phyloP scores from a whole-genome alignment of 148 eudicot genomes.

The Gaultheria prostrata region DNA sequence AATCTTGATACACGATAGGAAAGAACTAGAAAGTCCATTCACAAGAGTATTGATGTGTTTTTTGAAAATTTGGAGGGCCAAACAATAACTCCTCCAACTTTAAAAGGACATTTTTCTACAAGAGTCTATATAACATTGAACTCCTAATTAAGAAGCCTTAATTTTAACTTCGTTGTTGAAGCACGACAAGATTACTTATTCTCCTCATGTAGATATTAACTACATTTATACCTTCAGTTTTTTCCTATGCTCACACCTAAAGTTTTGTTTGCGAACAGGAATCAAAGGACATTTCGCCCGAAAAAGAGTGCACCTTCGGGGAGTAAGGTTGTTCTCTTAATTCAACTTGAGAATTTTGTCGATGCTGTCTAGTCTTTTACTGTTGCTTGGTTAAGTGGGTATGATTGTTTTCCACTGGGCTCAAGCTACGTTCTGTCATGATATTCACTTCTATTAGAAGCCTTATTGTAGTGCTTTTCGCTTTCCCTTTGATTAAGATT shows the following conservation, averaged over 20 bases:
- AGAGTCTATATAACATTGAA: background rate
- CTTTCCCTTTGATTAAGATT: background rate
- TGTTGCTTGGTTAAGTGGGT: slow-evolving; percentile 7
- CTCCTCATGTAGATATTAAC: slow-evolving; percentile 10
- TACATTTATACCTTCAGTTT: slow-evolving; percentile 9
- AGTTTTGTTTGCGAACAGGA: slow-evolving; percentile 47
- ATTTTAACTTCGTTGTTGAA: slow-evolving; percentile 12
- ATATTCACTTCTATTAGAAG: background rate
- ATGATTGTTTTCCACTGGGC: background rate
- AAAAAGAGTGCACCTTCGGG: slow-evolving; percentile 98
- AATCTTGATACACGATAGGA: background rate
- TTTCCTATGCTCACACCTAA: background rate
- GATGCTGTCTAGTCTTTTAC: background rate
- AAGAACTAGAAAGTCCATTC: background rate
- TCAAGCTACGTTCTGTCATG: background rate
- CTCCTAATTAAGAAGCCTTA: background rate
- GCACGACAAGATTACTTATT: background rate
- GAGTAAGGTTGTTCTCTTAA: slow-evolving; percentile 66
- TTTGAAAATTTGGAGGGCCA: background rate
- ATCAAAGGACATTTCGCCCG: slow-evolving; percentile 89
- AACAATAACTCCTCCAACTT: background rate
- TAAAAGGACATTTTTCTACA: background rate
- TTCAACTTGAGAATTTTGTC: background rate
- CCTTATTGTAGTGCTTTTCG: background rate
- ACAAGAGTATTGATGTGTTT: background rate